Conservation (phyloP, 495 filamentous ascomycete genomes). For the Talaromyces borbonicus region DNA sequence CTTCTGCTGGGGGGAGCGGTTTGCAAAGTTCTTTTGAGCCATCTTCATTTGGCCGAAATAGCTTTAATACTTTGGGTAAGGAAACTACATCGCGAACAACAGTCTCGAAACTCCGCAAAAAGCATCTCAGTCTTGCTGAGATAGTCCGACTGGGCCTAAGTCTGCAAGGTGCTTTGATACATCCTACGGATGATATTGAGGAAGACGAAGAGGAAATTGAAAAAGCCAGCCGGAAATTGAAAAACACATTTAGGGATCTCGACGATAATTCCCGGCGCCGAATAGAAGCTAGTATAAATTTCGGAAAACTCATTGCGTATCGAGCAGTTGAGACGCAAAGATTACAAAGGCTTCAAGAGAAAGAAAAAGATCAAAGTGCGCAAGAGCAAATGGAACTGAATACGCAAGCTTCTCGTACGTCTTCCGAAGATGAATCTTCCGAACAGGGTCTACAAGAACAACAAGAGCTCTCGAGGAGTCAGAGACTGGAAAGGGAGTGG, state of each 20-base stretch:
- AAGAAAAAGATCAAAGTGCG: background rate
- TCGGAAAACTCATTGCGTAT: slow-evolving; percentile 40
- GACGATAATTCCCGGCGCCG: slow-evolving; percentile 31
- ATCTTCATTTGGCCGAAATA: background rate
- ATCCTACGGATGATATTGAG: slow-evolving; percentile 5
- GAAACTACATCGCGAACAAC: background rate
- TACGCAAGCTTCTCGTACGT: background rate
- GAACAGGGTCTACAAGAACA: slow-evolving; percentile 9
- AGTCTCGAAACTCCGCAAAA: slow-evolving; percentile 8
- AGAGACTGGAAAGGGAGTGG: slow-evolving; percentile 34
- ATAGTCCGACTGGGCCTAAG: slow-evolving; percentile 38
- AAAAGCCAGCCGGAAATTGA: slow-evolving; percentile 22
- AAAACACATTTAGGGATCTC: slow-evolving; percentile 37
- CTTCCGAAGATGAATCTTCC: background rate
- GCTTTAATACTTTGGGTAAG: background rate
- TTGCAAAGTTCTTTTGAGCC: no score
- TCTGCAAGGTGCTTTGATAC: slow-evolving; percentile 35
- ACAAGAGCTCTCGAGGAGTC: slow-evolving; percentile 9
- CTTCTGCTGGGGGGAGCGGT: no score
- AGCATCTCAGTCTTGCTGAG: slow-evolving; percentile 24
- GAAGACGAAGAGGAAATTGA: slow-evolving; percentile 12
- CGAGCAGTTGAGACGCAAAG: slow-evolving; percentile 12
- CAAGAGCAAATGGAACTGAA: background rate
- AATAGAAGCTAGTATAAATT: slow-evolving; percentile 33
- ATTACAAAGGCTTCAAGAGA: slow-evolving; percentile 6